phyloP scores from a whole-genome alignment of 2,329 filamentous ascomycete species.

The Cordyceps farinosa region DNA sequence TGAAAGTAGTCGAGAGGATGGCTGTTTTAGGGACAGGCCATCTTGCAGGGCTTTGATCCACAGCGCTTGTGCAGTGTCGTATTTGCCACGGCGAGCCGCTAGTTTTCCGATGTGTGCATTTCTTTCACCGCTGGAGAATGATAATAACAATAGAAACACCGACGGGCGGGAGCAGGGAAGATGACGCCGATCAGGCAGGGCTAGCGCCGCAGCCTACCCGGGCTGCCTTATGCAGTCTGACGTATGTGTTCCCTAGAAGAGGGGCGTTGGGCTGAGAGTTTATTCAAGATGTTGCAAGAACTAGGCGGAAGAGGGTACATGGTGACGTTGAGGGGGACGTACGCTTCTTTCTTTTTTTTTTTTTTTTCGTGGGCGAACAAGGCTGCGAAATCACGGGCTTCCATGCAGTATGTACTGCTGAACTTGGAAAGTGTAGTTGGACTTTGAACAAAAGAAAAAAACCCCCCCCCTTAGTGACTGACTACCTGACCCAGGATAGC shows the following conservation, averaged over 20 bases:
- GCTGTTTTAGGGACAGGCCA: too few relatives aligned
- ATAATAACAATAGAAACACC: neutral
- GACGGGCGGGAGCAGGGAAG: too few relatives aligned
- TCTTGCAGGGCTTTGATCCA: too few relatives aligned
- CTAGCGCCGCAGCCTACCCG: neutral
- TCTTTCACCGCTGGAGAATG: too few relatives aligned
- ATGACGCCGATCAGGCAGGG: neutral
- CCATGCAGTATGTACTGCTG: neutral
- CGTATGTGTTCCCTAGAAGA: neutral
- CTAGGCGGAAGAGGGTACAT: neutral
- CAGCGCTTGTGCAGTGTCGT: too few relatives aligned
- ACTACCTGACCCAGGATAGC: neutral
- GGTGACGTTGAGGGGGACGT: neutral
- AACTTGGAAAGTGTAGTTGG: neutral
- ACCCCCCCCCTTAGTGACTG: too few relatives aligned
- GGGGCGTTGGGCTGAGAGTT: neutral
- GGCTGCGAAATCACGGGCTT: neutral
- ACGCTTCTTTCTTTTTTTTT: neutral
- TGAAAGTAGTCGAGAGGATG: too few relatives aligned
- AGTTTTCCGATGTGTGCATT: too few relatives aligned
- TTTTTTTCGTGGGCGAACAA: neutral
- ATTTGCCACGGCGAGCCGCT: neutral
- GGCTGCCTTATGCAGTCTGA: slow-evolving; percentile 1
- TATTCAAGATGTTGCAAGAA: neutral
- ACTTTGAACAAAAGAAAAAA: neutral